Evolutionary conservation across 106 monocot genomes (phyloP).

Genomic region (Ottelia alismoides): DNA sequence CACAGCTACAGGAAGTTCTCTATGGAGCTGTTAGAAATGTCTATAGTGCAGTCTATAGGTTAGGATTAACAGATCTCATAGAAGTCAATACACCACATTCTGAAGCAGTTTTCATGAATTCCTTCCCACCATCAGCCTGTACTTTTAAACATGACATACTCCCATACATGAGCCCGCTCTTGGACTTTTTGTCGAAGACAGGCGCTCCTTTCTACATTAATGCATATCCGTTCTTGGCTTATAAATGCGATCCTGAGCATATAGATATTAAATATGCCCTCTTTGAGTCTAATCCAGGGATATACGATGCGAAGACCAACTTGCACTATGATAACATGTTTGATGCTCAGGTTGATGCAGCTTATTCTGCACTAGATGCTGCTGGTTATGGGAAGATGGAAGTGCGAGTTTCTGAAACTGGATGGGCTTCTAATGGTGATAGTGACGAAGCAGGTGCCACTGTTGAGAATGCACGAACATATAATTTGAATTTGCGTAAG

Average conservation of each 20-base stretch:
- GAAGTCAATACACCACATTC: constrained; percentile 67
- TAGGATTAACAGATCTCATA: constrained; percentile 35
- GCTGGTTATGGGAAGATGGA: constrained; percentile 58
- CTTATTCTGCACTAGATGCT: constrained; percentile 60
- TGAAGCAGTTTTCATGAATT: constrained; percentile 52
- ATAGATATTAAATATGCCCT: constrained; percentile 77
- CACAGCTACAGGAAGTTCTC: constrained; percentile 33
- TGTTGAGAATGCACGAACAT: constrained; percentile 49
- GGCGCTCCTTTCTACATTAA: constrained; percentile 60
- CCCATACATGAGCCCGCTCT: constrained; percentile 50
- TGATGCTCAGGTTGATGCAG: constrained; percentile 77
- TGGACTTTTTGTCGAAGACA: constrained; percentile 44
- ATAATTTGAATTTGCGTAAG: constrained; percentile 72
- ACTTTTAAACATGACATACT: constrained; percentile 37
- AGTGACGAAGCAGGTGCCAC: constrained; percentile 62
- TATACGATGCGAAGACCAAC: constrained; percentile 49
- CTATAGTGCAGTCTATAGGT: constrained; percentile 34
- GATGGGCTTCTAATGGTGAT: constrained; percentile 78
- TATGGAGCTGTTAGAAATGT: constrained; percentile 65
- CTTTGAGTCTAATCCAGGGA: constrained; percentile 48
- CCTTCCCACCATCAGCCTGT: constrained; percentile 74
- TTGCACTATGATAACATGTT: constrained; percentile 92
- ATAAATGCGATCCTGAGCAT: constrained; percentile 63
- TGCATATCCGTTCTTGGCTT: constrained; percentile 75
- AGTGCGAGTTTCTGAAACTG: constrained; percentile 69